These are phyloP conservation scores for Pugionium dolabratum DNA, from an alignment of 345 rosid genomes.

Conservation along the genomic window DNA sequence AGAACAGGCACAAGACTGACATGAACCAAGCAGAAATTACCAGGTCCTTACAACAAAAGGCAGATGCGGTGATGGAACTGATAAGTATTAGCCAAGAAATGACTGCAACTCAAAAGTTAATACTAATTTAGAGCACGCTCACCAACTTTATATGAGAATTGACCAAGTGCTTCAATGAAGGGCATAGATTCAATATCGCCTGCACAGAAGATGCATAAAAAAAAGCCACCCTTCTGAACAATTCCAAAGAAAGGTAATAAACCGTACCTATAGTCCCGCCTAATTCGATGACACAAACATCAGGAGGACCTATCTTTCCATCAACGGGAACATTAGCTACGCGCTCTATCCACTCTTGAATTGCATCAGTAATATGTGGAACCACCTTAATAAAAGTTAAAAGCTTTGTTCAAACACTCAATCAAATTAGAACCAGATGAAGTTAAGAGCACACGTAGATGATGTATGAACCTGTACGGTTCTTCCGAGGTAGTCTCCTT, in stretches of 20 bases:
- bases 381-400: neutral
- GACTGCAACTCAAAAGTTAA: neutral
- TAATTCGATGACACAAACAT: neutral
- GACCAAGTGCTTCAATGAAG: neutral
- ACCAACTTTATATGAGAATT: neutral
- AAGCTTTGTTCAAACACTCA: neutral
- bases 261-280: neutral
- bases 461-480: neutral
- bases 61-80: neutral
- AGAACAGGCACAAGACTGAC: slow-evolving; percentile 1
- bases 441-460: neutral
- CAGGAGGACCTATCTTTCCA: neutral
- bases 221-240: neutral
- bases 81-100: neutral
- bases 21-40: neutral
- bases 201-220: neutral
- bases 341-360: neutral
- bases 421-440: neutral
- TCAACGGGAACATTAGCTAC: neutral
- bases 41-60: neutral
- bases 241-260: neutral
- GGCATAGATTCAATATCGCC: neutral
- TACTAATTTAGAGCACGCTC: neutral
- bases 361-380: neutral
- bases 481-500: neutral